Base-by-base conservation (phyloP, 305 asterid genomes). In the Plantago lanceolata region DNA sequence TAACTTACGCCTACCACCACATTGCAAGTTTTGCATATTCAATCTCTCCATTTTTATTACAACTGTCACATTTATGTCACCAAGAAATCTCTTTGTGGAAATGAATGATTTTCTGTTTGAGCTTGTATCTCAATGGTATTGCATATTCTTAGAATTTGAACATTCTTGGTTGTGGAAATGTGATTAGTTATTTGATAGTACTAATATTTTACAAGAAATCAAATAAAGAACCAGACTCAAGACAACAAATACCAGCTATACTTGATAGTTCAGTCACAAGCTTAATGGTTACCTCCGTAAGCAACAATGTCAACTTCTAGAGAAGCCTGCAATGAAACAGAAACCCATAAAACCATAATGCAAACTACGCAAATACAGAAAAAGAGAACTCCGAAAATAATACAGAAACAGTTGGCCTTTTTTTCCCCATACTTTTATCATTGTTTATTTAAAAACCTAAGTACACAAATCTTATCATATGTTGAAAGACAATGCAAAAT, bases 291-390 rank as follows among this genome's bases (percentile, higher is more conserved):
- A 85, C 98, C 96, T 84, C 96, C 96, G 84, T 92, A 89, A 24
- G 96, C 96, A 44, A 92, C 91, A 76, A 92, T 81, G 70, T 89
- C 96, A 64, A 89, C 98, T 56, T 85, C 83, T 26, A 89, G 76
- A 65, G 66, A 71, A 48, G 90, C 94, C 98, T 93, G 94, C 78
- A 78, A 35, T n/a, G 63, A 31, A 67, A 61, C 65, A 37, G 12
- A 74, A 56, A 63, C 48, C 63, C 44, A 47, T 64, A 51, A n/a
- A n/a, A n/a, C n/a, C n/a, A n/a, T n/a, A n/a, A 75, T 33, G 26
- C 64, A 29, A 65, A 71, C 44, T 49, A 19, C 59, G 28, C 63
- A 45, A 67, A 63, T 56, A 50, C 18, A 64, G 11, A 45, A 47
- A 24, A 66, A 31, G 33, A 51, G 6, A 26, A 58, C 44, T 19